Base-by-base conservation (phyloP, 805 yeast genomes). In the Nakazawaea wyomingensis region DNA sequence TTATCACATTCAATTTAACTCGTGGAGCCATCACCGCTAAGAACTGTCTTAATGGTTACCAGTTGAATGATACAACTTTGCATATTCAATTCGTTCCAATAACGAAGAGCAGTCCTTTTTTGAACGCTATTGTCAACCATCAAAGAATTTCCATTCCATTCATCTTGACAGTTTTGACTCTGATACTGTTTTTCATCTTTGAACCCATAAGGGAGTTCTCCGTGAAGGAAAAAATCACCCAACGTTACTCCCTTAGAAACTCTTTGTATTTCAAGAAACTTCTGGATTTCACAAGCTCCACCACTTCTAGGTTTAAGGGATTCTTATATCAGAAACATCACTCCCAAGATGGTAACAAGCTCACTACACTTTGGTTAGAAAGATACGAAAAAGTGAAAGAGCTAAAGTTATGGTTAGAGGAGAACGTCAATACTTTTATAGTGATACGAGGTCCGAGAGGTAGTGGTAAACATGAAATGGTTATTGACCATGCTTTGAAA, bases 371-470 rank as follows among this genome's bases (percentile, higher is more conserved):
- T 20, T 84, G 95, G 95, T 71, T 74, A 28, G 95, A 89, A 53
- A 68, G 96, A 34, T 60, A 68, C 30, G 84, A 80, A 41, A 74
- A 76, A 47, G 78, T 83, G 1, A 78, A 80, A 45, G 87, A 84
- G 49, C 56, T 93, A 44, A 74, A 72, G 50, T 66, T 85, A 51
- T 85, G 95, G 93, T 66, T 93, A 5, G 80, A 79, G 45, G 99
- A 93, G 59, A 90, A 89, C 48, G 80, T 81, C n/a, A 82, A 85
- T 58, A 87, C 97, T 1, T 93, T 89, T 57, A 89, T 91, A 20
- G 78, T 93, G 3, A 80, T 93, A 3, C 78, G 82, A 48, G 99
- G 99, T 10, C 98, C 99, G 4, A 74, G 87, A 50, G 99, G 99
- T 4, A 80, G 95, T n/a, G 99, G 98, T 18, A 91, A 93, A 54